Evolutionary conservation across 768 basidiomycete genomes (phyloP), one percentile per base, ranked within the genome.

Genomic region (Naganishia kalamii): DNA sequence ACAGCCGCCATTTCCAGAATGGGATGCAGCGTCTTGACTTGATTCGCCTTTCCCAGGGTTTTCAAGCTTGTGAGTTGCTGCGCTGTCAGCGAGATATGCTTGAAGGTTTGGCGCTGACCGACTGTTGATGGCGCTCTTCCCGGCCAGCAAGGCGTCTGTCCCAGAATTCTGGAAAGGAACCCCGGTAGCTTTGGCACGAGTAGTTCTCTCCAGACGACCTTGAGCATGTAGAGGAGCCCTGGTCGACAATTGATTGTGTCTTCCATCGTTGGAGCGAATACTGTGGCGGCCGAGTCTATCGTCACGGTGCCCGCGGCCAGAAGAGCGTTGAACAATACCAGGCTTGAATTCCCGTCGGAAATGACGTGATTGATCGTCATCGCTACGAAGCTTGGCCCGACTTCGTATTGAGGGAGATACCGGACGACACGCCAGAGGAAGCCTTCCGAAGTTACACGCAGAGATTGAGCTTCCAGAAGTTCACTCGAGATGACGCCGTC

Each of bases 351-450:
- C 19, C 51, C 51, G 15, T 52, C 51, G 32, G 51, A 52, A 32
- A 52, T 35, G 51, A 52, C 30, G 35, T 52, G 51, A 23, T 52
- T 52, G 29, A 52, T 52, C 19, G 51, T 52, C 17, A 52, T 17
- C 19, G 51, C 51, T 1, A 52, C 12, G 27, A 33, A 52, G 4
- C 32, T 32, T 23, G 51, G 15, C 25, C 8, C 15, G n/a, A 8
- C 19, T 23, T 19, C 33, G 12, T 29, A n/a, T 8, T 19, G 1
- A 35, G 5, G 2, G 4, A 12, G 30, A 29, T 33, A 52, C 15
- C 51, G 30, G 5, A 35, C 32, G 15, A 52, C 15, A 10, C 51
- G 30, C 51, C 51, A 52, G 21, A 52, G 51, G 19, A 52, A 17
- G 7, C 33, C 33, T 15, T 52, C 17, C 19, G 51, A 37, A 2